Evolutionary conservation across 2,329 filamentous ascomycete species (phyloP).

Genomic region (Coniella vitis): DNA sequence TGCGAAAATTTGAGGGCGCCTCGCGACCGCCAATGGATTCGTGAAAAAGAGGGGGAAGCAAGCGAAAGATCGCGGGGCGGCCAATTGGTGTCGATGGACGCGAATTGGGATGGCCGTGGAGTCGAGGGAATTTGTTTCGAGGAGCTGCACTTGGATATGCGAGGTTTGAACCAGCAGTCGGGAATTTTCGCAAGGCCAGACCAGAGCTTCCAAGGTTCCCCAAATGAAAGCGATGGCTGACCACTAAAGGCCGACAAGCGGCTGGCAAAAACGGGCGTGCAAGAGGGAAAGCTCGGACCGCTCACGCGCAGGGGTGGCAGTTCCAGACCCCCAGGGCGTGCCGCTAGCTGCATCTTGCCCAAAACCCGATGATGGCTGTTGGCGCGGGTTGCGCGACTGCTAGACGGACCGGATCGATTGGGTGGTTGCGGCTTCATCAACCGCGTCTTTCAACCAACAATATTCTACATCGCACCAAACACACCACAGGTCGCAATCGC

Average conservation of each 20-base stretch:
- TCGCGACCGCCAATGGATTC: slow-evolving; percentile 32
- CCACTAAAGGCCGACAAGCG: slow-evolving; percentile 2
- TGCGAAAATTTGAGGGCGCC: slow-evolving; percentile 36
- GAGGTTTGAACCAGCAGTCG: slow-evolving; percentile 25
- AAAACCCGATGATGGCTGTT: too few species aligned
- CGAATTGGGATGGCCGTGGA: slow-evolving; percentile 12
- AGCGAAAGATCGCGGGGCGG: slow-evolving; percentile 21
- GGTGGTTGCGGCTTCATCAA: not conserved
- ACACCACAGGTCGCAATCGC: too few species aligned
- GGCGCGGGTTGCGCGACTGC: too few species aligned
- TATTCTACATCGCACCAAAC: too few species aligned
- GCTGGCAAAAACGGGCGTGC: slow-evolving; percentile 2
- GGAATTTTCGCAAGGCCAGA: slow-evolving; percentile 29
- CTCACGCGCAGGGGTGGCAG: not conserved
- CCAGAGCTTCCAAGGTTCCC: slow-evolving; percentile 6
- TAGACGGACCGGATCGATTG: too few species aligned
- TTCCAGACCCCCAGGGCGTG: not conserved
- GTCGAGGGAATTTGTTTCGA: slow-evolving; percentile 10
- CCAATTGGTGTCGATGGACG: slow-evolving; percentile 20
- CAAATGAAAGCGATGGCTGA: slow-evolving; percentile 13
- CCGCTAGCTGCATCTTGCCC: too few species aligned
- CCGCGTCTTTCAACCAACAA: not conserved
- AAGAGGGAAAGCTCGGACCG: slow-evolving; percentile 1
- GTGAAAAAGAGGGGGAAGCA: slow-evolving; percentile 25
- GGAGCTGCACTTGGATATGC: slow-evolving; percentile 16